phyloP scores from a whole-genome alignment of 2,329 filamentous ascomycete genomes.

The Epichloe hybrida region DNA sequence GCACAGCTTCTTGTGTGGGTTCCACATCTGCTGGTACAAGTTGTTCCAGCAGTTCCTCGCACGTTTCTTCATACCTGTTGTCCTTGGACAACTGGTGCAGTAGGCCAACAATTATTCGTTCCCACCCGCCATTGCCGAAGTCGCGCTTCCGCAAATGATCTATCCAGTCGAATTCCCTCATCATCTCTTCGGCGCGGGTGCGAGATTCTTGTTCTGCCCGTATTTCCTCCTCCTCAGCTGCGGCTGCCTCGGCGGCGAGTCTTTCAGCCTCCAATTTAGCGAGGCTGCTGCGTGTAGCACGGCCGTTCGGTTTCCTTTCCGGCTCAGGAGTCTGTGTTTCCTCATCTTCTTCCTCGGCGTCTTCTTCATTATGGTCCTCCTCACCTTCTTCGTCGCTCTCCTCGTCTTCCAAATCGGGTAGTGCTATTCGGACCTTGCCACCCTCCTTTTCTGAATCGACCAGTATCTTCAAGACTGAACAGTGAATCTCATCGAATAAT shows the following conservation, averaged over 20 bases:
- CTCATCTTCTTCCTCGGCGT: constrained; percentile 38
- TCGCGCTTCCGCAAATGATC: constrained; percentile 71
- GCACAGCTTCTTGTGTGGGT: constrained; percentile 61
- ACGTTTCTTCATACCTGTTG: constrained; percentile 53
- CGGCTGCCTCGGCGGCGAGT: constrained; percentile 45
- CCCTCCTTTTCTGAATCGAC: constrained; percentile 63
- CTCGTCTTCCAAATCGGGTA: constrained; percentile 62
- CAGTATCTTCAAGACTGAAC: constrained; percentile 75
- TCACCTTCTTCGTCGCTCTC: constrained; percentile 54
- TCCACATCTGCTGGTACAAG: constrained; percentile 70
- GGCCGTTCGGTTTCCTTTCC: constrained; percentile 50
- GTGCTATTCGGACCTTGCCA: constrained; percentile 63
- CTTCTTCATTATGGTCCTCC: constrained; percentile 43
- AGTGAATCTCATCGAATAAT: constrained; percentile 82
- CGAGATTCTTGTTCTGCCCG: constrained; percentile 34
- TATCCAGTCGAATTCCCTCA: constrained; percentile 68
- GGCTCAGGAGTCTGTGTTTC: constrained; percentile 52
- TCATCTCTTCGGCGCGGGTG: constrained; percentile 64
- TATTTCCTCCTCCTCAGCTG: constrained; percentile 35
- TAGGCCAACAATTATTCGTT: constrained; percentile 76
- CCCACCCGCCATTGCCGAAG: constrained; percentile 82
- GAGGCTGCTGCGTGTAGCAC: constrained; percentile 75
- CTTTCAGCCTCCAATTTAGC: constrained; percentile 67
- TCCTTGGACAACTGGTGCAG: constrained; percentile 73
- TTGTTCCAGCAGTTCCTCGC: constrained; percentile 65